Evolutionary conservation across 345 rosid species (phyloP).

Genomic region (Heritiera littoralis): DNA sequence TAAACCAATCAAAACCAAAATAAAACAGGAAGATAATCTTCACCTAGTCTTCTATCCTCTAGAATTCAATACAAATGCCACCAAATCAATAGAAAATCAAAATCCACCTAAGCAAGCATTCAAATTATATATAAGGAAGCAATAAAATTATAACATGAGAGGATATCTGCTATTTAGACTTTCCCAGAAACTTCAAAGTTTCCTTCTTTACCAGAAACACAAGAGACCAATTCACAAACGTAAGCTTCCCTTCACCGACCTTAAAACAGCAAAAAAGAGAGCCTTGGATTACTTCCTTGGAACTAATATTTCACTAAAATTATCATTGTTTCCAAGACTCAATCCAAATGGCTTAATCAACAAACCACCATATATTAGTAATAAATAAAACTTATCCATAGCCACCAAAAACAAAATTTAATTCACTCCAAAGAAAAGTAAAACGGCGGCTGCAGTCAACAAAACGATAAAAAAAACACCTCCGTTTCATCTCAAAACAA

Average conservation of each 20-base stretch:
- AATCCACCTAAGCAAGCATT: constrained; percentile 6
- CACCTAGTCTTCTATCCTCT: neutral
- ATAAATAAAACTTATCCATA: neutral
- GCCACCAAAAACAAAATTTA: neutral
- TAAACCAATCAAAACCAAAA: neutral
- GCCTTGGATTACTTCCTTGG: constrained; percentile 3
- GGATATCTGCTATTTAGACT: neutral
- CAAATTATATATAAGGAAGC: neutral
- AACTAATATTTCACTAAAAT: neutral
- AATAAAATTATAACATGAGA: neutral
- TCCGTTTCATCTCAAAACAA: neutral
- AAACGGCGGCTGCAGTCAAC: constrained; percentile 10
- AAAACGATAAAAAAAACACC: neutral
- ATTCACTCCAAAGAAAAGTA: neutral
- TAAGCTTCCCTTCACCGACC: constrained; percentile 15
- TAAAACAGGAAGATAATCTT: neutral
- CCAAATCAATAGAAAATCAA: neutral
- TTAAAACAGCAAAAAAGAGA: neutral
- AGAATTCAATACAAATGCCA: neutral
- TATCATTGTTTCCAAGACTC: neutral
- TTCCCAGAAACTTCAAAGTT: neutral
- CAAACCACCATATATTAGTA: neutral
- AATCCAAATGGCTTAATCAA: neutral
- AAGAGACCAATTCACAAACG: neutral
- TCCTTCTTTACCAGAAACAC: neutral